Percentiles rank a stretch among this genome's conserved stretches.
Evolutionary conservation across 768 basidiomycete genomes (phyloP).

Genomic region (Suillus variegatus): DNA sequence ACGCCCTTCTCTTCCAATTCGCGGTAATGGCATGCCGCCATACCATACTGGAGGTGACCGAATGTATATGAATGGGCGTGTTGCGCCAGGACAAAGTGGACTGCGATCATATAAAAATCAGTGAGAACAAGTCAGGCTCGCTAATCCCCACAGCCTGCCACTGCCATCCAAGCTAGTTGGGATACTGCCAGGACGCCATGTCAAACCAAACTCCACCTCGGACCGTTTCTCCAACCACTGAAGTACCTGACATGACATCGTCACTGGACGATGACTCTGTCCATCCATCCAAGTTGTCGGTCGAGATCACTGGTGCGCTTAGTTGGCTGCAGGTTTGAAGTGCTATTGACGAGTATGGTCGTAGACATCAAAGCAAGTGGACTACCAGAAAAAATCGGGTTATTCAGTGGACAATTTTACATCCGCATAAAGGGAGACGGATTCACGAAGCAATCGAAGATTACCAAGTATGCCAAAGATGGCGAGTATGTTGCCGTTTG

Average conservation of each 20-base stretch:
- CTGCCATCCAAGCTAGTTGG: neutral
- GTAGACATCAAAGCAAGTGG: conserved; percentile 36
- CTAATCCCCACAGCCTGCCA: neutral
- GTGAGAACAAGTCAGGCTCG: neutral
- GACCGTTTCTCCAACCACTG: neutral
- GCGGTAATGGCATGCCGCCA: neutral
- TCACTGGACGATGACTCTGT: neutral
- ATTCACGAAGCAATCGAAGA: conserved; percentile 30
- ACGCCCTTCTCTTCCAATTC: conserved; percentile 1
- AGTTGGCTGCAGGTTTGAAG: neutral
- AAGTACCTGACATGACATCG: neutral
- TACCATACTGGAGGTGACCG: conserved; percentile 5
- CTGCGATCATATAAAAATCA: conserved; percentile 1
- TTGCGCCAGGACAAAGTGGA: neutral
- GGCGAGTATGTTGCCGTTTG: conserved; percentile 31
- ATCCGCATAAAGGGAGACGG: conserved; percentile 28
- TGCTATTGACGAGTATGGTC: neutral
- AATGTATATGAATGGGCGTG: neutral
- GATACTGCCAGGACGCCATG: neutral
- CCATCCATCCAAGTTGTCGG: conserved; percentile 16
- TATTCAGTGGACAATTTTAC: conserved; percentile 31
- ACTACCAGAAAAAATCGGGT: conserved; percentile 31
- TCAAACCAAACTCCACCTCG: neutral
- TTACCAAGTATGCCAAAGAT: conserved; percentile 21
- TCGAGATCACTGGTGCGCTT: conserved; percentile 30